These are phyloP conservation scores for Candida sonorensis DNA, from an alignment of 805 yeast species.

Conservation along the genomic window DNA sequence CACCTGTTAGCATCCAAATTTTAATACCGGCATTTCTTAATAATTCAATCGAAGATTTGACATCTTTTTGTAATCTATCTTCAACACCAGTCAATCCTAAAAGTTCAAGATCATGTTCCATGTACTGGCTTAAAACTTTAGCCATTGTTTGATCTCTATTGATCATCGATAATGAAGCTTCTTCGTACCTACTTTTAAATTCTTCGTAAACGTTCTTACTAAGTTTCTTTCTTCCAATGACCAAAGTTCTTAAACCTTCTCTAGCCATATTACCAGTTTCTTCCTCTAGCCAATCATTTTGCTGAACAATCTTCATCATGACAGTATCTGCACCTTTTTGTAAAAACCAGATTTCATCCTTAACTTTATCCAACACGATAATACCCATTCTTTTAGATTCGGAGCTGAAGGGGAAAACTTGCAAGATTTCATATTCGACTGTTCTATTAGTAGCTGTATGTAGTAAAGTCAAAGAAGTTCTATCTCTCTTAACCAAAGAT, in stretches of 20 bases:
- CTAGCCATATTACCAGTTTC: constrained; percentile 98
- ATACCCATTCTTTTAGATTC: constrained; percentile 97
- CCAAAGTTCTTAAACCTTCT: constrained; percentile 93
- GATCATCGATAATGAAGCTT: constrained; percentile 72
- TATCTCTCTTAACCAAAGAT: constrained; percentile 73
- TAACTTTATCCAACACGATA: constrained; percentile 54
- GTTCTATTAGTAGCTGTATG: constrained; percentile 52
- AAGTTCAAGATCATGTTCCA: constrained; percentile 80
- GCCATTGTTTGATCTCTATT: constrained; percentile 75
- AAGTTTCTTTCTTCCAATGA: constrained; percentile 79
- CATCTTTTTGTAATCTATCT: constrained; percentile 87
- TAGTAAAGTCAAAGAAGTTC: constrained; percentile 60
- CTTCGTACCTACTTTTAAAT: constrained; percentile 57
- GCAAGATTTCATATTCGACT: constrained; percentile 59
- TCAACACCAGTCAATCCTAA: constrained; percentile 96
- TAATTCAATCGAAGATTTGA: constrained; percentile 85
- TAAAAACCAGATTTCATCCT: constrained; percentile 75
- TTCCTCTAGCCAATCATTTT: constrained; percentile 95
- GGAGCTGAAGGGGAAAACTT: constrained; percentile 90
- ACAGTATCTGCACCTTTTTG: constrained; percentile 97
- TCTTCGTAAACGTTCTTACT: constrained; percentile 46
- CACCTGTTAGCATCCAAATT: constrained; percentile 99
- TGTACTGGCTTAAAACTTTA: constrained; percentile 53
- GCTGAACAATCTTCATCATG: constrained; percentile 75
- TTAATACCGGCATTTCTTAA: constrained; percentile 94